Percentiles rank a stretch among this genome's conserved stretches.
These are phyloP conservation scores for Neopestalotiopsis sp. DNA, from an alignment of 2,329 filamentous ascomycete genomes.

Conservation along the genomic window DNA sequence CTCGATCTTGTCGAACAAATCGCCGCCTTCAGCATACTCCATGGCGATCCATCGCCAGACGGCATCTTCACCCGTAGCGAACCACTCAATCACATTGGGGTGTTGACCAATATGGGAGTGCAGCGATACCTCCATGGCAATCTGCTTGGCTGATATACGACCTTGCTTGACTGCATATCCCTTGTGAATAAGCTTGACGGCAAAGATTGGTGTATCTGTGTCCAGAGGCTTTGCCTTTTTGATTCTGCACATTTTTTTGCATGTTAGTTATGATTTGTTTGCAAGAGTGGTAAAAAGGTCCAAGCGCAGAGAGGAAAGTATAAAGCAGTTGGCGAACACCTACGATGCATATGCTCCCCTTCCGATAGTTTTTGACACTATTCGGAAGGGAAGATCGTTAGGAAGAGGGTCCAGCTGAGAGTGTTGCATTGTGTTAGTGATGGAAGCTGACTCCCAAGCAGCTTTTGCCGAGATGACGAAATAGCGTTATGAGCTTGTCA, in stretches of 20 bases:
- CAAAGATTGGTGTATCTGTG: slow-evolving; percentile 77
- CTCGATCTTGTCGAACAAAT: slow-evolving; percentile 99
- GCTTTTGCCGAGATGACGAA: slow-evolving; percentile 3
- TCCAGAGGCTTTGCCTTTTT: slow-evolving; percentile 88
- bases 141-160: slow-evolving; percentile 85
- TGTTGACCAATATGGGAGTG: slow-evolving; percentile 90
- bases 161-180: slow-evolving; percentile 90
- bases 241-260: slow-evolving; percentile 61
- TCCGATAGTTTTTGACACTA: slow-evolving; percentile 95
- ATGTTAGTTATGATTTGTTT: slow-evolving; percentile 22
- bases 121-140: slow-evolving; percentile 88
- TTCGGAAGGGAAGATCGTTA: slow-evolving; percentile 84
- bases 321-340: slow-evolving; percentile 33
- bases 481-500: background rate
- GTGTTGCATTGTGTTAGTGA: slow-evolving; percentile 59
- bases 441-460: background rate
- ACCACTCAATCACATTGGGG: slow-evolving; percentile 92
- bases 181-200: slow-evolving; percentile 99
- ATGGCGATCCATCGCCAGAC: slow-evolving; percentile 98
- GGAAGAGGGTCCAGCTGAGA: slow-evolving; percentile 91
- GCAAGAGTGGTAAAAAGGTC: background rate
- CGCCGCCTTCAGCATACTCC: slow-evolving; percentile 94
- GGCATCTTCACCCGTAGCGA: slow-evolving; percentile 82
- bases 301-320: slow-evolving; percentile 25
- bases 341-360: slow-evolving; percentile 97